phyloP scores from a whole-genome alignment of 176 grass and related monocot species.

The Cenchrus americanus region DNA sequence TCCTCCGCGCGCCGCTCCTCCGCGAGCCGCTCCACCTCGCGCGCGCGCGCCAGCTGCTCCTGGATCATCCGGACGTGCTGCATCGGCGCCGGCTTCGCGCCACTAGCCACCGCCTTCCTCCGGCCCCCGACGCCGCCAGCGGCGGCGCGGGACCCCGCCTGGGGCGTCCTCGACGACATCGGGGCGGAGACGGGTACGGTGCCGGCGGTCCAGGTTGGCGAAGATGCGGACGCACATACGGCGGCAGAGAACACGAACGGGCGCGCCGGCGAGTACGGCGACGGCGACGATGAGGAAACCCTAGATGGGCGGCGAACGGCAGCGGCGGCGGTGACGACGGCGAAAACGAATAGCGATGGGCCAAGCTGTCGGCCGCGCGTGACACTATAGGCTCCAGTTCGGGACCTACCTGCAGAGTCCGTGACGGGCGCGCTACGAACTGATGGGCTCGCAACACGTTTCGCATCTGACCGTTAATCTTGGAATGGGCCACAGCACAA shows the following conservation, averaged over 20 bases:
- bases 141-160: slow-evolving; percentile 35
- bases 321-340: background rate
- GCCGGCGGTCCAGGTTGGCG: slow-evolving; percentile 39
- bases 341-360: too few relatives aligned
- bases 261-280: background rate
- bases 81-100: background rate
- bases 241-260: slow-evolving; percentile 8
- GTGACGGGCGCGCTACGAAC: background rate
- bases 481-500: too few relatives aligned
- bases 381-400: background rate
- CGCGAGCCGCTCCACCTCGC: background rate
- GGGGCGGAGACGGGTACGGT: background rate
- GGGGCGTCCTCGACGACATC: slow-evolving; percentile 42
- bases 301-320: background rate
- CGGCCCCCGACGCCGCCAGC: background rate
- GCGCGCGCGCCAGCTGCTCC: slow-evolving; percentile 43
- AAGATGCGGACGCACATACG: slow-evolving; percentile 22
- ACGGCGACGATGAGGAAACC: background rate
- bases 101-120: slow-evolving; percentile 26
- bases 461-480: too few relatives aligned
- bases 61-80: slow-evolving; percentile 48
- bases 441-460: too few relatives aligned
- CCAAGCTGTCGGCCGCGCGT: too few relatives aligned
- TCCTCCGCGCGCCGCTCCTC: slow-evolving; percentile 20
- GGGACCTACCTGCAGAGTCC: background rate